These are phyloP conservation scores for Pyrenochaeta sp. DNA, from an alignment of 2,329 filamentous ascomycete genomes.

Conservation along the genomic window DNA sequence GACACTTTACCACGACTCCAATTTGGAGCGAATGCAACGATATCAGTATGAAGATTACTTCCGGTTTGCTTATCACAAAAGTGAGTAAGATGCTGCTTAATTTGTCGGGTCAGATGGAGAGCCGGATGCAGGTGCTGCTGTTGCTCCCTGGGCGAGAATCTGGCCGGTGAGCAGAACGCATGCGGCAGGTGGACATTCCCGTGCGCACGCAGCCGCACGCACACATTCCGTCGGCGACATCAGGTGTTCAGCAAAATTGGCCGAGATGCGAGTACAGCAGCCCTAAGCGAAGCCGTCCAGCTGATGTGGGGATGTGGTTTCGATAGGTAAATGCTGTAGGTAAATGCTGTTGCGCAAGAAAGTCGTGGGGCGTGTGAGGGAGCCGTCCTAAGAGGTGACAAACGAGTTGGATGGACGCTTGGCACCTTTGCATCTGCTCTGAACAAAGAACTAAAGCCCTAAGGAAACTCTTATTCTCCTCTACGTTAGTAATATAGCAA, in stretches of 20 bases:
- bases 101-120: background rate
- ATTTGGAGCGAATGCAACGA: background rate
- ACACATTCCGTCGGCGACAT: background rate
- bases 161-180: too few relatives aligned
- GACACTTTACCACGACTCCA: background rate
- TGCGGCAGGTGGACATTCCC: background rate
- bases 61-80: background rate
- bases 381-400: too few relatives aligned
- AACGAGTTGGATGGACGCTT: too few relatives aligned
- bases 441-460: too few relatives aligned
- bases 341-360: too few relatives aligned
- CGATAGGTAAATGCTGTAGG: too few relatives aligned
- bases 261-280: background rate
- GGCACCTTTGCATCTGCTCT: too few relatives aligned
- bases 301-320: background rate
- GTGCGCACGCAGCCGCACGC: background rate
- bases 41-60: background rate
- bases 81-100: background rate
- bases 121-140: background rate
- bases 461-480: too few relatives aligned
- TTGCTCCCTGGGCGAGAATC: too few relatives aligned
- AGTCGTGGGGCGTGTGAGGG: too few relatives aligned
- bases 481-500: too few relatives aligned
- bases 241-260: background rate
- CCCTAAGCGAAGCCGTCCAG: conserved; percentile 6